Evolutionary conservation across 2,329 filamentous ascomycete species (phyloP), one percentile per base, ranked within the genome.

Genomic region (Penicillium sp.): DNA sequence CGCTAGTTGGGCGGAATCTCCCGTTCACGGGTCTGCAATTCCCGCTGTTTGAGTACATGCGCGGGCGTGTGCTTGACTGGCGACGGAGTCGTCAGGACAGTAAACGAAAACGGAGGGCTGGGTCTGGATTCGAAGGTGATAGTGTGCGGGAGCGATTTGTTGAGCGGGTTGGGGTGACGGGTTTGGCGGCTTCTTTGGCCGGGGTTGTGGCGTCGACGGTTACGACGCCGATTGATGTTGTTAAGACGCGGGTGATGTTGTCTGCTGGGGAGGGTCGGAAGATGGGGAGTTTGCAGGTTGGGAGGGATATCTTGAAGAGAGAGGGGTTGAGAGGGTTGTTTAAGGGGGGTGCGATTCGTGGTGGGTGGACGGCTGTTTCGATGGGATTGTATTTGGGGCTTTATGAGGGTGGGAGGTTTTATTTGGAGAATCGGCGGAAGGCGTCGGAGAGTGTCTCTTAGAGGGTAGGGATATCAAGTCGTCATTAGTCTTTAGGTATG

Each of bases 171-270:
- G 53, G 83, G 2, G 83, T 93, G 39, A 94, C 90, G 1, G 91
- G 88, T 0, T 53, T 83, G 3, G 90, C 89, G 67, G 92, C 91
- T 0, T 90, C 87, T 2, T 71, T 82, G 14, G 90, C 91, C 0
- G 92, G 92, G 0, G 84, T 85, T 5, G 71, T 93, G 8, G 87
- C 91, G 0, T 89, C 92, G 1, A 82, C 90, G 9, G 71, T 94
- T n/a, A 96, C 92, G 1, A 96, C 92, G 47, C 92, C 92, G 0
- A 85, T 92, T 51, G 92, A 96, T 72, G 91, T 96, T 9, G 83
- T 96, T 21, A 96, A 96, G 78, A 96, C 92, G 60, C 78, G 90
- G 46, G 89, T 96, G 74, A 96, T 96, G 92, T 78, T 96, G 23
- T 80, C 82, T 26, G 86, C 86, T 1, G 79, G 77, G 13, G 70